These are phyloP conservation scores for Westerdykella ornata DNA, from an alignment of 2,329 filamentous ascomycete species.

Conservation along the genomic window DNA sequence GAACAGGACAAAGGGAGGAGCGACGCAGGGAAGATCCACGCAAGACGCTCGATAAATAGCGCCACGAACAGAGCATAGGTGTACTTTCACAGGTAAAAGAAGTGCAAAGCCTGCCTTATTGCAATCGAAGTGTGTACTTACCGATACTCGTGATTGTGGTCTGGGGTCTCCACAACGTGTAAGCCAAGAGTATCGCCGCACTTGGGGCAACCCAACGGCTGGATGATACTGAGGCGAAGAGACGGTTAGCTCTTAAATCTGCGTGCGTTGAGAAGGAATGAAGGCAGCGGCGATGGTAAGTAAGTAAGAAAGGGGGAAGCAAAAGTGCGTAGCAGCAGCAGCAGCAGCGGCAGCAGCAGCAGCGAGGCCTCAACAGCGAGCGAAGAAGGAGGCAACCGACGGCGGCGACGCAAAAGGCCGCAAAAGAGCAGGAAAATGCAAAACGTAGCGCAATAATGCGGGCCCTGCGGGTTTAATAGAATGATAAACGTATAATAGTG, in stretches of 20 bases:
- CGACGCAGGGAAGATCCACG: constrained; percentile 1
- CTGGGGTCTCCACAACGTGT: constrained; percentile 23
- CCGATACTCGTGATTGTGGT: constrained; percentile 25
- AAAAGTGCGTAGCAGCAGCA: background rate
- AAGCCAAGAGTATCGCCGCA: constrained; percentile 31
- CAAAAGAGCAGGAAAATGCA: too few relatives aligned
- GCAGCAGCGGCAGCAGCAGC: too few relatives aligned
- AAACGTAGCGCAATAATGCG: too few relatives aligned
- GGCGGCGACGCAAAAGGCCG: constrained; percentile 13
- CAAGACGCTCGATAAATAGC: background rate
- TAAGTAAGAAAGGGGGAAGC: background rate
- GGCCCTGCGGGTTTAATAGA: constrained; percentile 28
- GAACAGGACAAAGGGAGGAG: background rate
- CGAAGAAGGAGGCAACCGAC: background rate
- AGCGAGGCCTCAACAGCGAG: constrained; percentile 1
- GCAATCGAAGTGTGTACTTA: constrained; percentile 20
- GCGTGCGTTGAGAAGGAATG: constrained; percentile 10
- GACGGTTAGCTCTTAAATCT: too few relatives aligned
- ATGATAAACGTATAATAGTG: constrained; percentile 35
- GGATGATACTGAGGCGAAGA: constrained; percentile 25
- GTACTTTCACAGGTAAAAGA: background rate
- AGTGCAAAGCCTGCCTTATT: constrained; percentile 1
- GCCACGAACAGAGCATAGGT: background rate
- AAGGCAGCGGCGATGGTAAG: constrained; percentile 1
- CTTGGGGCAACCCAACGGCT: constrained; percentile 27